These are phyloP conservation scores for Hypoxylon sp. DNA, from an alignment of 2,329 filamentous ascomycete genomes.

Conservation along the genomic window DNA sequence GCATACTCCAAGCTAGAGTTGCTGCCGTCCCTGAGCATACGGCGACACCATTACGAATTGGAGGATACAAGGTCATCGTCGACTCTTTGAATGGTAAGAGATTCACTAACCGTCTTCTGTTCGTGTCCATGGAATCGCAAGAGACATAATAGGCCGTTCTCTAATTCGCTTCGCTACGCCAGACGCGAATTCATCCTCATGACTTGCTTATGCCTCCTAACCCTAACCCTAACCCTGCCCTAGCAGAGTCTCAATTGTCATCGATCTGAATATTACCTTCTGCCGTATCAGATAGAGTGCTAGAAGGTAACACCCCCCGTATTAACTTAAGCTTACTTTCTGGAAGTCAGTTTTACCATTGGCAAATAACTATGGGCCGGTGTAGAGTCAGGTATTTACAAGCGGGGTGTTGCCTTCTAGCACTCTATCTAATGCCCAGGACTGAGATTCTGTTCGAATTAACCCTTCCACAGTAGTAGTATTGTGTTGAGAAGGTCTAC, in stretches of 20 bases:
- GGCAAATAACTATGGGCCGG: no score
- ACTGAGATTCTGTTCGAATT: constrained; percentile 56
- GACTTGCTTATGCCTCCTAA: constrained; percentile 53
- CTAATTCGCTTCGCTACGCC: constrained; percentile 1
- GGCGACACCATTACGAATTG: constrained; percentile 72
- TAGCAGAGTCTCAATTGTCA: constrained; percentile 48
- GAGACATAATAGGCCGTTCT: constrained; percentile 52
- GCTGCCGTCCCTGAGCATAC: constrained; percentile 72
- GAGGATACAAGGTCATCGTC: constrained; percentile 67
- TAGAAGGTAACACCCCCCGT: no score
- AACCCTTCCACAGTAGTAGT: constrained; percentile 54
- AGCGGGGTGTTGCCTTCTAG: no score
- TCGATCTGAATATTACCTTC: constrained; percentile 47
- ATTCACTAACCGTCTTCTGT: constrained; percentile 60
- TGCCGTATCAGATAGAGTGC: constrained; percentile 58
- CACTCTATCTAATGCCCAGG: no score
- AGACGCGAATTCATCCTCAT: not conserved
- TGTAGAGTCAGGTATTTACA: no score
- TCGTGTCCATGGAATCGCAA: constrained; percentile 52
- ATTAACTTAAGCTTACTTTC: no score
- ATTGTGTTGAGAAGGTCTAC: constrained; percentile 56
- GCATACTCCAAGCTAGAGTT: constrained; percentile 76
- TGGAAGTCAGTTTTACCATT: no score
- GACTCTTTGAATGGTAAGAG: constrained; percentile 70
- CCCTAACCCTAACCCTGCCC: no score